Percentiles rank a stretch among this genome's conserved stretches.
phyloP scores from a whole-genome alignment of 2,329 filamentous ascomycete species.

The Ophiostoma triangulosporum region DNA sequence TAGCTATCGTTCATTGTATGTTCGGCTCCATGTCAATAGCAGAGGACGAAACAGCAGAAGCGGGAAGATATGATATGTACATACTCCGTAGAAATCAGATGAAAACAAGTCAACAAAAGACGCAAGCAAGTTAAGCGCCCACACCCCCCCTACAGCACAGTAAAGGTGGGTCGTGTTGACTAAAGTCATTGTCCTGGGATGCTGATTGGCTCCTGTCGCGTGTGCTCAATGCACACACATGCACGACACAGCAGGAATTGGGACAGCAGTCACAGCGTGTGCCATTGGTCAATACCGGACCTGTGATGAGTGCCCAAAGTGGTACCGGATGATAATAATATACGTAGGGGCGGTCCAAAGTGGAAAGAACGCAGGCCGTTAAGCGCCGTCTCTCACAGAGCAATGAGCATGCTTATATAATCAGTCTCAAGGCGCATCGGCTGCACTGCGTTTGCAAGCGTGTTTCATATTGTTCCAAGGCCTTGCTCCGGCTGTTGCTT shows the following conservation, averaged over 20 bases:
- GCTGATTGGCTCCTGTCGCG: background rate
- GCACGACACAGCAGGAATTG: background rate
- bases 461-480: background rate
- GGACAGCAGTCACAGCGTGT: background rate
- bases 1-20: no score
- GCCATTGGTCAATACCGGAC: background rate
- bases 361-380: no score
- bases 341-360: no score
- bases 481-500: no score
- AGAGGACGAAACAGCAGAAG: no score
- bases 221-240: constrained; percentile 1
- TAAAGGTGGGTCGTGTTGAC: background rate
- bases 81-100: background rate
- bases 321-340: background rate
- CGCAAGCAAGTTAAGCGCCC: background rate
- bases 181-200: background rate
- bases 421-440: background rate
- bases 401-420: background rate
- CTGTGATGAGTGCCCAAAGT: no score
- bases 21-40: no score
- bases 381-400: no score
- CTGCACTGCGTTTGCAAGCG: no score
- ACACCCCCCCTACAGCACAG: background rate
- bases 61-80: no score
- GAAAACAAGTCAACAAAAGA: background rate